phyloP scores from a whole-genome alignment of 305 asterid species.

The Fraxinus sp. region DNA sequence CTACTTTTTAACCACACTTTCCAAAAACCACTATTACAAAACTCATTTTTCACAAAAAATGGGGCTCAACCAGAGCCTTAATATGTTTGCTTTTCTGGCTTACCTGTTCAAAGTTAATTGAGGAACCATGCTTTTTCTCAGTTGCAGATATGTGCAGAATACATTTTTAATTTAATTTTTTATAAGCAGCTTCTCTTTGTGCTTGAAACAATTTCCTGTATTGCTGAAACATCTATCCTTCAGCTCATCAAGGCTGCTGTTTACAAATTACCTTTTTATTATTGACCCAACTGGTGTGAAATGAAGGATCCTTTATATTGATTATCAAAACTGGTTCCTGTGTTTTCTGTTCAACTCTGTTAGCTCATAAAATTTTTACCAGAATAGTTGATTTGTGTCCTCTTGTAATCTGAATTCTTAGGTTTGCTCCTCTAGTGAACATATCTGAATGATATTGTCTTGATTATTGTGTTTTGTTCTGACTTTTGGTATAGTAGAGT shows the following conservation, averaged over 20 bases:
- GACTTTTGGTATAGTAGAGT: background rate
- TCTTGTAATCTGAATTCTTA: background rate
- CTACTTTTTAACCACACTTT: background rate
- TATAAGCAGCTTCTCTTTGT: background rate
- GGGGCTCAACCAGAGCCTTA: background rate
- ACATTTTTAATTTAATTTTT: background rate
- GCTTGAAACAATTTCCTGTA: background rate
- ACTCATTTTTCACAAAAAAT: background rate
- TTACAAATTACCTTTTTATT: background rate
- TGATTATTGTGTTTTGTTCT: background rate
- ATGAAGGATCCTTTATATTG: background rate
- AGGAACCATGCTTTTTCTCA: background rate
- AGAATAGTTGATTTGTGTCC: background rate
- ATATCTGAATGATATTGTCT: background rate
- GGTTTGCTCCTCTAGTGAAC: background rate
- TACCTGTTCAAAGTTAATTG: background rate
- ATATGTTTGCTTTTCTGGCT: background rate
- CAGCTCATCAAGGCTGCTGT: background rate
- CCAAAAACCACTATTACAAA: background rate
- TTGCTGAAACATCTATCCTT: background rate
- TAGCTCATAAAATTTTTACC: background rate
- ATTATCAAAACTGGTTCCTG: background rate
- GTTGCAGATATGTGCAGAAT: background rate
- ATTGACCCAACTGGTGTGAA: background rate
- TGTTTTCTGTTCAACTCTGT: background rate